phyloP scores from a whole-genome alignment of 352 stramenopile genomes.

The Phytophthora quininea region DNA sequence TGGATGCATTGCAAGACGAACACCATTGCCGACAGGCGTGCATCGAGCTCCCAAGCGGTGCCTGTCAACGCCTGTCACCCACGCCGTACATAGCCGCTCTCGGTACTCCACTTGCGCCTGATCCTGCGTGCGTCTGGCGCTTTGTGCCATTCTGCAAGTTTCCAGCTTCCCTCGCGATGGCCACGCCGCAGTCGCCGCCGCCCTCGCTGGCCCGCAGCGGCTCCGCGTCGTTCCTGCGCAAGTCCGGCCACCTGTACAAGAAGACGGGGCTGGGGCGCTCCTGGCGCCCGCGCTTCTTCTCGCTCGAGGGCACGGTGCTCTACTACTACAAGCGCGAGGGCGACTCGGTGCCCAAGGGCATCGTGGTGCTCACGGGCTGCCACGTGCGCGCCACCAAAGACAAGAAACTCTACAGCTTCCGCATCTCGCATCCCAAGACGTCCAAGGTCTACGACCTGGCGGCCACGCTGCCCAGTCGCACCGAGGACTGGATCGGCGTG shows the following conservation, averaged over 20 bases:
- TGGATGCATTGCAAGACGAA: too few species aligned
- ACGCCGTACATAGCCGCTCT: background rate
- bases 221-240: conserved; percentile 36
- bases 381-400: conserved; percentile 53
- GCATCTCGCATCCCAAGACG: conserved; percentile 74
- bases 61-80: background rate
- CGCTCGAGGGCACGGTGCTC: conserved; percentile 65
- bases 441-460: conserved; percentile 72
- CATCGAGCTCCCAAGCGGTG: background rate
- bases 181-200: conserved; percentile 10
- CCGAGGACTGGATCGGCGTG: conserved; percentile 64
- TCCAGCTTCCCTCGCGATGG: background rate
- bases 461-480: conserved; percentile 55
- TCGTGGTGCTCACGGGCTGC: conserved; percentile 73
- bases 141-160: background rate
- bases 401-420: conserved; percentile 80
- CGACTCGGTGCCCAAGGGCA: conserved; percentile 60
- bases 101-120: background rate
- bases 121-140: background rate
- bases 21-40: too few species aligned
- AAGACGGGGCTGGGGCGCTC: conserved; percentile 54
- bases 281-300: conserved; percentile 75
- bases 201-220: conserved; percentile 9
- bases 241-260: conserved; percentile 74
- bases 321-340: conserved; percentile 81